Evolutionary conservation across 306 rosid species (phyloP).

Genomic region (Begonia masoniana): DNA sequence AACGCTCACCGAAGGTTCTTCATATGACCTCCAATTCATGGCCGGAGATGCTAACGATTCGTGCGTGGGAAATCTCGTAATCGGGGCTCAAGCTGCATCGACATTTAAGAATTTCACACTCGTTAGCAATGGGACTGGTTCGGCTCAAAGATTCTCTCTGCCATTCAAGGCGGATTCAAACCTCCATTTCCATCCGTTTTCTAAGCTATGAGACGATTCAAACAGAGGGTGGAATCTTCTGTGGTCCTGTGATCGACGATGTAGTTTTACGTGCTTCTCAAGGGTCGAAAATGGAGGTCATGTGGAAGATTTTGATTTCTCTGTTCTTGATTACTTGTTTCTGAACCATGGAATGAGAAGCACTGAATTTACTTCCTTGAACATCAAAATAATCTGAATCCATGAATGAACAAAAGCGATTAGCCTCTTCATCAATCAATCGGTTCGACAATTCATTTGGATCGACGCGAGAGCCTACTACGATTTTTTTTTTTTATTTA

Average conservation of each 20-base stretch:
- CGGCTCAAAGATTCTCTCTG: constrained; percentile 16
- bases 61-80: constrained; percentile 13
- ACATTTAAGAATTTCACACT: constrained; percentile 18
- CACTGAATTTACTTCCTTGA: no score
- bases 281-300: constrained; percentile 8
- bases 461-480: no score
- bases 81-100: constrained; percentile 19
- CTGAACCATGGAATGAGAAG: no score
- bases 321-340: constrained; percentile 1
- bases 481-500: no score
- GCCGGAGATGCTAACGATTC: constrained; percentile 24
- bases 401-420: no score
- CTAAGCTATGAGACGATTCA: constrained; percentile 12
- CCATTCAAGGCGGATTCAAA: constrained; percentile 13
- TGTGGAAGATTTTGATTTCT: constrained; percentile 12
- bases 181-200: constrained; percentile 9
- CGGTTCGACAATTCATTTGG: no score
- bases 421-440: no score
- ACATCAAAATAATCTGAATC: no score
- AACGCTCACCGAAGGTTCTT: constrained; percentile 14
- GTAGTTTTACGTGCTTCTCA: constrained; percentile 14
- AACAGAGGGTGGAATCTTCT: constrained; percentile 19
- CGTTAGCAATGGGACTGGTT: constrained; percentile 19
- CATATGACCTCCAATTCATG: constrained; percentile 16
- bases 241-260: constrained; percentile 29